These are phyloP conservation scores for Colletotrichum melonis DNA, from an alignment of 2,329 filamentous ascomycete species.

Conservation along the genomic window DNA sequence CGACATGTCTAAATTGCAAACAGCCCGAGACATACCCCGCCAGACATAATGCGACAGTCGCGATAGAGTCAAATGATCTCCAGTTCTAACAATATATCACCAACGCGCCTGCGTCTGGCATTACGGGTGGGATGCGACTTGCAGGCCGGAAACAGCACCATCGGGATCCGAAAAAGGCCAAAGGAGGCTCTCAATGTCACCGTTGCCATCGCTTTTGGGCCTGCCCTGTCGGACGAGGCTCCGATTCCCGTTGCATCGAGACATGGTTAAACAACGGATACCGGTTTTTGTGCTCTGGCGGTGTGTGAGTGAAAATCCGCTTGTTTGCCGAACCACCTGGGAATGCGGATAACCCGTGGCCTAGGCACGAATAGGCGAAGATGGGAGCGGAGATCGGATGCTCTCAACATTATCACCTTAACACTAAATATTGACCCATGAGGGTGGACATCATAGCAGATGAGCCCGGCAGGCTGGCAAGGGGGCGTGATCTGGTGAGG, in stretches of 20 bases:
- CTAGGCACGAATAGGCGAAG: background rate
- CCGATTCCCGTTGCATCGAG: constrained; percentile 4
- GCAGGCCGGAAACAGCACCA: background rate
- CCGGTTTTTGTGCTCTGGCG: constrained; percentile 5
- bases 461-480: constrained; percentile 18
- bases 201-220: background rate
- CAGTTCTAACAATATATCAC: constrained; percentile 23
- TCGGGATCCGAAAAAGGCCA: background rate
- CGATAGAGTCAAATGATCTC: background rate
- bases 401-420: background rate
- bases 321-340: background rate
- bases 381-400: constrained; percentile 1
- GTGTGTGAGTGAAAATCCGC: constrained; percentile 6
- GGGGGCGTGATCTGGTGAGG: background rate
- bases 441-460: background rate
- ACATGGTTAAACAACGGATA: background rate
- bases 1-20: background rate
- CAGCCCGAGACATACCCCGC: background rate
- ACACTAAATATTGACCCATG: background rate
- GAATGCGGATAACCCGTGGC: background rate
- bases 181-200: background rate
- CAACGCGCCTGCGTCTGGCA: constrained; percentile 6
- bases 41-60: background rate
- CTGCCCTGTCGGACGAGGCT: background rate
- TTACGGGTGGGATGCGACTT: background rate